phyloP scores from a whole-genome alignment of 179 eudicot species.

The Gypsophila paniculata region DNA sequence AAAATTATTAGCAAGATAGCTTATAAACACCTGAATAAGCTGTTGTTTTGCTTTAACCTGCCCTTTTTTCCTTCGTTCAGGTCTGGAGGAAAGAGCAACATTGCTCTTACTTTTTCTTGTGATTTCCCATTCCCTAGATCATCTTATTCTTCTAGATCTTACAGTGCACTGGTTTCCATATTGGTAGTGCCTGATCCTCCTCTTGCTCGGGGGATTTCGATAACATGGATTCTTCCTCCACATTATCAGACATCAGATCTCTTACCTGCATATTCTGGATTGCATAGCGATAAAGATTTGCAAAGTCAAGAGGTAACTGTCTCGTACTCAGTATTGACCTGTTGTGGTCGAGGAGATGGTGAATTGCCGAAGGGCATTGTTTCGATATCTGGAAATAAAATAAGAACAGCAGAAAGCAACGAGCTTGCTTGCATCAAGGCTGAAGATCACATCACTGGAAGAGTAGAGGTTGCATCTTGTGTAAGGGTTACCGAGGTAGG shows the following conservation, averaged over 20 bases:
- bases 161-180: slow-evolving; percentile 53
- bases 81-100: slow-evolving; percentile 60
- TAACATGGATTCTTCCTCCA: slow-evolving; percentile 91
- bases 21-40: neutral
- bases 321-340: slow-evolving; percentile 59
- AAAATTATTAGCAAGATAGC: neutral
- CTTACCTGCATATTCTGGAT: slow-evolving; percentile 50
- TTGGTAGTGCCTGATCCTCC: slow-evolving; percentile 75
- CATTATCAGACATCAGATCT: slow-evolving; percentile 67
- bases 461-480: slow-evolving; percentile 76
- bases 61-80: slow-evolving; percentile 26
- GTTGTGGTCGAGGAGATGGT: slow-evolving; percentile 36
- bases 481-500: slow-evolving; percentile 78
- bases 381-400: slow-evolving; percentile 52
- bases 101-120: slow-evolving; percentile 71
- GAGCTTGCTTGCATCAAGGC: slow-evolving; percentile 73
- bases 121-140: slow-evolving; percentile 49
- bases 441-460: slow-evolving; percentile 61
- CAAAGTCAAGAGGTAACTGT: slow-evolving; percentile 41
- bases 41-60: neutral
- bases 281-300: slow-evolving; percentile 36
- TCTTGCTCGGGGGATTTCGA: slow-evolving; percentile 72
- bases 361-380: slow-evolving; percentile 40
- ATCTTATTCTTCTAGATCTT: slow-evolving; percentile 45
- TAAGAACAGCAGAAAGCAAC: slow-evolving; percentile 52